Percentiles rank a stretch among this genome's conserved stretches.
Conservation (phyloP, 164 flowering plant genomes). For the Vitis labrusca region DNA sequence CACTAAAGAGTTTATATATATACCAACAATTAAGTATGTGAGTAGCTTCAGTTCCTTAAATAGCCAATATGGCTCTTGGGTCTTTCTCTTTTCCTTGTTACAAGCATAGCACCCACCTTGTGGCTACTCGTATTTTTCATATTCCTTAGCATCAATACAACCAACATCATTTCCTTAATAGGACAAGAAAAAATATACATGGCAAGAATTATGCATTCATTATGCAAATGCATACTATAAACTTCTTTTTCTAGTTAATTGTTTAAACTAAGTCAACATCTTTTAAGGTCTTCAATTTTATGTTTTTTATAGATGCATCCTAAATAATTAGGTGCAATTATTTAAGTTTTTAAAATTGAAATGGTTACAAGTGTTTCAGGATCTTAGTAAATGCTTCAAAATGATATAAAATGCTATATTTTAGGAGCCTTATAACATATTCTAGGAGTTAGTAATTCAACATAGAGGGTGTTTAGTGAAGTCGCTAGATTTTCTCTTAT, state of each 20-base stretch:
- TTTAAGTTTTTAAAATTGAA: constrained; percentile 91
- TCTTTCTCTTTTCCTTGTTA: constrained; percentile 64
- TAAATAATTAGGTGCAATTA: constrained; percentile 80
- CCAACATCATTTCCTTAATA: constrained; percentile 76
- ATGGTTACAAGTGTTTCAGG: constrained; percentile 91
- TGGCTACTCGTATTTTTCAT: constrained; percentile 88
- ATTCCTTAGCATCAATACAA: constrained; percentile 77
- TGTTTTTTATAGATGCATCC: constrained; percentile 69
- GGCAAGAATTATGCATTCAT: too few relatives aligned
- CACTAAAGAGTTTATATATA: constrained; percentile 13
- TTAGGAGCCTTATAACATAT: constrained; percentile 93
- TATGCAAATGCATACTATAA: neutral
- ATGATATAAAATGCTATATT: constrained; percentile 88
- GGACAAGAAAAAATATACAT: constrained; percentile 27
- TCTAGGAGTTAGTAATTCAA: constrained; percentile 69
- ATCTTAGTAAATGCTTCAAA: constrained; percentile 76
- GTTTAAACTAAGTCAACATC: neutral
- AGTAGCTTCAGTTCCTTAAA: constrained; percentile 46
- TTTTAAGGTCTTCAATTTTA: constrained; percentile 10
- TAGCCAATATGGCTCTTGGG: constrained; percentile 94
- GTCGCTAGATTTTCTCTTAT: constrained; percentile 95
- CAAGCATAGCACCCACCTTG: constrained; percentile 84
- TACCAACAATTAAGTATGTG: constrained; percentile 13
- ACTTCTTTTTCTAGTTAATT: neutral
- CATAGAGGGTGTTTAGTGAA: constrained; percentile 95